Evolutionary conservation across 2,329 filamentous ascomycete species (phyloP).

Genomic region (Microdochium nivale): DNA sequence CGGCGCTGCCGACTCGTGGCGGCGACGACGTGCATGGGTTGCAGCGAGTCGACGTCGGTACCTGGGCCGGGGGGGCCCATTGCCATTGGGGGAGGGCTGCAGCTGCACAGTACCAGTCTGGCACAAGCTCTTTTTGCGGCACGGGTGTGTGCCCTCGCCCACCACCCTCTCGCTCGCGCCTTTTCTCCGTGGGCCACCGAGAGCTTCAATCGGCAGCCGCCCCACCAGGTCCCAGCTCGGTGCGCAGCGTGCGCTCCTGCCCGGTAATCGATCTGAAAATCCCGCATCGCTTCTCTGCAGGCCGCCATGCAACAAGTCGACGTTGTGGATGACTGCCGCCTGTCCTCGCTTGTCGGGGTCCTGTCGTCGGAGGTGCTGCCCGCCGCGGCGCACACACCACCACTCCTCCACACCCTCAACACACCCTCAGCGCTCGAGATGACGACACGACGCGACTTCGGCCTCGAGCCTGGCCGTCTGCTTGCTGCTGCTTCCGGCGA

Average conservation of each 20-base stretch:
- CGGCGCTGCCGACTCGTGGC: no score
- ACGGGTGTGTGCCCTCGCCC: no score
- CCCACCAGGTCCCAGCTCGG: not conserved
- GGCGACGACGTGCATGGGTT: no score
- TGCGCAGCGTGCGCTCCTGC: no score
- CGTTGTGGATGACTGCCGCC: not conserved
- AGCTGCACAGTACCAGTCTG: no score
- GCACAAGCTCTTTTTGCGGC: no score
- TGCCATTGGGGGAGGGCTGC: no score
- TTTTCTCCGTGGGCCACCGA: not conserved
- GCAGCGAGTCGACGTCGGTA: no score
- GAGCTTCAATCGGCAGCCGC: not conserved
- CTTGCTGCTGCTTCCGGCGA: not conserved
- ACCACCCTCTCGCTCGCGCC: not conserved
- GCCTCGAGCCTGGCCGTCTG: not conserved
- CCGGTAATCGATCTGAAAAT: not conserved
- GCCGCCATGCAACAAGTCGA: not conserved
- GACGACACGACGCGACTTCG: not conserved
- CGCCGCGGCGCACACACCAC: not conserved
- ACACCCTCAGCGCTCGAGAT: not conserved
- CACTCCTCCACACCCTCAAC: no score
- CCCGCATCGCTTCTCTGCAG: not conserved
- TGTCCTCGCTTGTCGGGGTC: not conserved
- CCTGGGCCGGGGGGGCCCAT: no score
- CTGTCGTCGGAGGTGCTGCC: not conserved